Base-by-base conservation (phyloP, 352 stramenopile species). In the Pythium brachiatum region DNA sequence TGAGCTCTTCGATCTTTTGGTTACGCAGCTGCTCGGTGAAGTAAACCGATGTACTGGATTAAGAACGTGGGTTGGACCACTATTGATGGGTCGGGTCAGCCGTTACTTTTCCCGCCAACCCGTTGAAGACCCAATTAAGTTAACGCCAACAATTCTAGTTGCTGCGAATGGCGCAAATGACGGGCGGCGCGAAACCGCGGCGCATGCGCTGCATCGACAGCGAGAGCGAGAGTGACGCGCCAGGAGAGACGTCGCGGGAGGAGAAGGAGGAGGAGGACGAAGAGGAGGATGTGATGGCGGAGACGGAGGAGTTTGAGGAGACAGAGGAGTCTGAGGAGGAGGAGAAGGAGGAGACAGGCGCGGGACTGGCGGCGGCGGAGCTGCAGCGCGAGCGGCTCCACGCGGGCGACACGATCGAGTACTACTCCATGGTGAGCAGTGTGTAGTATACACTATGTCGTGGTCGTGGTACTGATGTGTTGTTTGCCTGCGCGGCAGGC, bases 341-440 rank as follows among this genome's bases (percentile, higher is more conserved):
- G 31, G 41, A 57, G 41, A 44, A 57, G 39, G 55, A 21, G 13
- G 46, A 39, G 41, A 48, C 41, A 27, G 20, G 41, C 43, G 70
- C 71, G 54, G 74, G 74, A 29, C 79, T 92, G 31, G 75, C 80
- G 41, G 75, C 75, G 21, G 78, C 72, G 46, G 77, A 92, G 60
- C 74, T 92, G 3, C 64, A 62, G 23, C 60, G 64, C 3, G 83
- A 92, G 73, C 76, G 64, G 68, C 78, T 92, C 46, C 87, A 77
- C 34, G 69, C 83, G 13, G 83, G 83, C 36, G 83, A 92, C 69
- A 90, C 78, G 6, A 74, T 92, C 62, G 83, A 92, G 62, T 92
- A 92, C 70, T 92, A 74, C 65, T 90, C 80, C 29, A 90, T 92
- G 79, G 64, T 62, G 26, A 20, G 21, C 9, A 21, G 6, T 41